Evolutionary conservation across 2,329 filamentous ascomycete species (phyloP), one percentile per base, ranked within the genome.

Genomic region (Hypoxylon sp.): DNA sequence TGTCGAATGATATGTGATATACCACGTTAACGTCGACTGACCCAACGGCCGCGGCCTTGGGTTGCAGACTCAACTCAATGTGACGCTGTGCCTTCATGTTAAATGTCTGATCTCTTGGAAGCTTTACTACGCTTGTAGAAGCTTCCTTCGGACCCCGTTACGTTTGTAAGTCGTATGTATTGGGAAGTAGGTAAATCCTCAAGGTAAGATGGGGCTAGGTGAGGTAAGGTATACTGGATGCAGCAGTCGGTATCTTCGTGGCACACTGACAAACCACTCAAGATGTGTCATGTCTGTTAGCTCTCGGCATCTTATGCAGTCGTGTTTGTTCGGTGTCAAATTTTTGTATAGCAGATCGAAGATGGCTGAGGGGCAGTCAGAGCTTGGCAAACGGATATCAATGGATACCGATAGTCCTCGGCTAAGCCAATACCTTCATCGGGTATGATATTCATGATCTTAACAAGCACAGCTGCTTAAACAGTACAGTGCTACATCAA

Each of bases 1-100:
- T 49, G 33, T 60, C 29, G 47, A 48, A 60, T 55, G 38, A 48
- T 48, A 52, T 18, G 33, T 29, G 29, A 42, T 37, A 42, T 56
- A 49, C 53, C 48, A 49, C 33, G 21, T 37, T 48, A n/a, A 37
- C 24, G 27, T 42, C 33, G 23, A 53, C 33, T 48, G 17, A 37
- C 38, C 21, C n/a, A 24, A 26, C 33, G 38, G 15, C 17, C 26
- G 42, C 21, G 20, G 15, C 31, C 27, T 33, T 24, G 18, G 41
- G 38, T 53, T 49, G 31, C n/a, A 40, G 5, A 21, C 29, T 21
- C 31, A n/a, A 21, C 17, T 41, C 10, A 9, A 42, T 29, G 50
- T 55, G 47, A 17, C 47, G 52, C 38, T 8, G 40, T 11, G 20
- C 54, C 13, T 41, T 15, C 2, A 20, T 21, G 20, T 26, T 51